Conservation (phyloP, 163 green algal species). For the Scenedesmus sp. region DNA sequence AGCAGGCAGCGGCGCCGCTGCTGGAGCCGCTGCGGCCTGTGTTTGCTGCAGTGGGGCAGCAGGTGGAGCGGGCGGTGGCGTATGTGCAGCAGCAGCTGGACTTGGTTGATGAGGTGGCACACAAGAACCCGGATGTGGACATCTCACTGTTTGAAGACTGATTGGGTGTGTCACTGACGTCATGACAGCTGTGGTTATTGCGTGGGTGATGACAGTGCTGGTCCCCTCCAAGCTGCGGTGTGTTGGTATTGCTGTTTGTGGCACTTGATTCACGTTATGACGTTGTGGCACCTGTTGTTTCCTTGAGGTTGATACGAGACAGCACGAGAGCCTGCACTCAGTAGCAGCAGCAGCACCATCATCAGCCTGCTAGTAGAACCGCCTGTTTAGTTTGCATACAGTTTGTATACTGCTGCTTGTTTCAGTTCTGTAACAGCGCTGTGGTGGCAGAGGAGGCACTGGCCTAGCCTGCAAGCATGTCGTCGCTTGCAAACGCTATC, state of each 20-base stretch:
- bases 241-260: too few species aligned
- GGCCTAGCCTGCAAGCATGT: slow-evolving; percentile 63
- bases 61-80: slow-evolving; percentile 15
- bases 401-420: too few species aligned
- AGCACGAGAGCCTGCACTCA: background rate
- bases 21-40: slow-evolving; percentile 1
- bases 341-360: background rate
- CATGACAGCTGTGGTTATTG: too few species aligned
- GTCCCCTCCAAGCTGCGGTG: background rate
- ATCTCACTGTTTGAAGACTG: background rate
- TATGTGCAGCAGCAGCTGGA: background rate
- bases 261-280: too few species aligned
- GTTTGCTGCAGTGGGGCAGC: background rate
- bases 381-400: background rate
- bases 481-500: slow-evolving; percentile 90
- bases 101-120: background rate
- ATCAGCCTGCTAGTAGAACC: background rate
- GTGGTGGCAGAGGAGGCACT: background rate
- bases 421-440: too few species aligned
- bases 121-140: background rate
- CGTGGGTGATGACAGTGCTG: background rate
- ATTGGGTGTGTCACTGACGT: background rate
- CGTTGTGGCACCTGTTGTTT: background rate
- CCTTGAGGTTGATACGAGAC: background rate
- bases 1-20: background rate